These are phyloP conservation scores for Aphanomyces invadans DNA, from an alignment of 352 stramenopile genomes.

Conservation along the genomic window DNA sequence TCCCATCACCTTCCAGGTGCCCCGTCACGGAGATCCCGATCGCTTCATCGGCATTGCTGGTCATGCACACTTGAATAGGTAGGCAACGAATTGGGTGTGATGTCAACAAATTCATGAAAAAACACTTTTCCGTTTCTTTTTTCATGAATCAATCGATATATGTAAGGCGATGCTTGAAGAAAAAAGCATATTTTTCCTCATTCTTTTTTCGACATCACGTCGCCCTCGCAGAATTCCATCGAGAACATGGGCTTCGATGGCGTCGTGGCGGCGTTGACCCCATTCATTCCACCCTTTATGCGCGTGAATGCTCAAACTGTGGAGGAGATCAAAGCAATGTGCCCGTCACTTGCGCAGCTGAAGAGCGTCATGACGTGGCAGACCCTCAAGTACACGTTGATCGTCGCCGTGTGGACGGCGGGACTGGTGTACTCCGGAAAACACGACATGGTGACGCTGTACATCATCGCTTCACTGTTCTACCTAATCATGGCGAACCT, in stretches of 20 bases:
- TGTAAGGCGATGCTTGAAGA: too few species aligned
- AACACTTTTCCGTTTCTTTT: not conserved
- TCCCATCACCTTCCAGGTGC: slow-evolving; percentile 12
- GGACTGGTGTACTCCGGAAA: slow-evolving; percentile 40
- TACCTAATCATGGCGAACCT: slow-evolving; percentile 36
- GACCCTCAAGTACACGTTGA: slow-evolving; percentile 23
- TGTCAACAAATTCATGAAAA: not conserved
- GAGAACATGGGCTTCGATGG: slow-evolving; percentile 6
- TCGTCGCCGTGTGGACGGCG: slow-evolving; percentile 35
- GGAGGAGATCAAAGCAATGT: slow-evolving; percentile 32
- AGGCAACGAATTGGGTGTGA: too few species aligned
- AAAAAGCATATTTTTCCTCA: too few species aligned
- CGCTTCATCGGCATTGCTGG: too few species aligned
- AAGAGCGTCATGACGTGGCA: slow-evolving; percentile 18
- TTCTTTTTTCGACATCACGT: too few species aligned
- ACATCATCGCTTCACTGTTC: slow-evolving; percentile 54
- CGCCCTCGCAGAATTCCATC: not conserved
- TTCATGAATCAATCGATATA: too few species aligned
- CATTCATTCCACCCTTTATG: slow-evolving; percentile 74
- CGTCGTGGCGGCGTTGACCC: slow-evolving; percentile 56
- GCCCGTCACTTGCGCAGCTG: slow-evolving; percentile 19
- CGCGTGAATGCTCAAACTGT: slow-evolving; percentile 71
- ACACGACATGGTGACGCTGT: slow-evolving; percentile 21
- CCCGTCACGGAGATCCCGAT: slow-evolving; percentile 12
- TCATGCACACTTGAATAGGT: too few species aligned